These are phyloP conservation scores for Paracoccidioides lutzii DNA, from an alignment of 2,329 filamentous ascomycete species.

Conservation along the genomic window DNA sequence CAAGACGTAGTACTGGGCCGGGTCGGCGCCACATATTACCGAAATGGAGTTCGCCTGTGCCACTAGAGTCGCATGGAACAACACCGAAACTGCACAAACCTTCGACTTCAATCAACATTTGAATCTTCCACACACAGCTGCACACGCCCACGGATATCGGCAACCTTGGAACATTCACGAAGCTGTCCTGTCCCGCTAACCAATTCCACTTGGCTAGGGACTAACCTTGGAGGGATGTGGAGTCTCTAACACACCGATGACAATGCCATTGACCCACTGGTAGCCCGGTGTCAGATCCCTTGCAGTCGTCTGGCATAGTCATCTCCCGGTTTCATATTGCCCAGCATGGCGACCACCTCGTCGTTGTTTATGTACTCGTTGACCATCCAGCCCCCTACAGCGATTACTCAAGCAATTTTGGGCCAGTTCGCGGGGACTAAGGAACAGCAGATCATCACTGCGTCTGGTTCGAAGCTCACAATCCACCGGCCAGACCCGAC, in stretches of 20 bases:
- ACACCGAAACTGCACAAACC: conserved; percentile 6
- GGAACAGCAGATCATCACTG: conserved; percentile 94
- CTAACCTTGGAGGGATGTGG: neutral
- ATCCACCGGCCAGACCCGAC: conserved; percentile 75
- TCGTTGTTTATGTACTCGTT: conserved; percentile 98
- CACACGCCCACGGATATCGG: neutral
- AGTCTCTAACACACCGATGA: neutral
- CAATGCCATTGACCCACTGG: neutral
- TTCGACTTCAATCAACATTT: neutral
- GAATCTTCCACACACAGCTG: neutral
- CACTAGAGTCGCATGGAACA: conserved; percentile 9
- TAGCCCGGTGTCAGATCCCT: neutral
- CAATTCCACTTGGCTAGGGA: neutral
- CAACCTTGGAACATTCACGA: neutral
- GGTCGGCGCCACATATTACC: conserved; percentile 2
- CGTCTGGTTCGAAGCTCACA: conserved; percentile 77
- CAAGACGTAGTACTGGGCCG: neutral
- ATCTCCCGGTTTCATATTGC: conserved; percentile 9
- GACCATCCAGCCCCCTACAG: conserved; percentile 84
- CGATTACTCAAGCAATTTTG: conserved; percentile 77
- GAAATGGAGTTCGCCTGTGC: conserved; percentile 1
- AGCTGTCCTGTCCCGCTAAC: neutral
- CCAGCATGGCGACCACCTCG: conserved; percentile 85
- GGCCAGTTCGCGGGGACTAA: conserved; percentile 94
- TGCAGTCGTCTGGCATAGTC: neutral